Evolutionary conservation across 2,329 filamentous ascomycete genomes (phyloP), one percentile per base, ranked within the genome.

Genomic region (Cryphonectria carpinicola): DNA sequence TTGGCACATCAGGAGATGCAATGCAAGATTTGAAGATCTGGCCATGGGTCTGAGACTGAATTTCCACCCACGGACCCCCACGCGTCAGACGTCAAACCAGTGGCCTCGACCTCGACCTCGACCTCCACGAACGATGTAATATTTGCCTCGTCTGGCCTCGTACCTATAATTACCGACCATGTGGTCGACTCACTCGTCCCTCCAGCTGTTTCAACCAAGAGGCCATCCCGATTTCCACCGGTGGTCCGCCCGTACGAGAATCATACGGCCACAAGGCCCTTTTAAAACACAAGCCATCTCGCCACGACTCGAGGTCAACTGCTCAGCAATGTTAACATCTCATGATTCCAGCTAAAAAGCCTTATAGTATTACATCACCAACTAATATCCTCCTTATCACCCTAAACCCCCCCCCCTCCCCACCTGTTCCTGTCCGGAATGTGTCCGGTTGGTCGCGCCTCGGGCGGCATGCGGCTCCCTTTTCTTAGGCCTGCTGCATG

Each of bases 271-370:
- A 19, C 39, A 61, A 56, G 65, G 65, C 46, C 39, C 54, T 14
- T 35, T 35, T 56, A 14, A 67, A 60, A 67, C 54, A 46, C 54
- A 7, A 13, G 65, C 61, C 65, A 67, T 67, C 54, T 67, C 65
- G 65, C 65, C 54, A 67, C 65, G 54, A 22, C 19, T 35, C 65
- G 61, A 35, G 32, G 11, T 49, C 39, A 25, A n/a, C 65, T 54
- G 7, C 25, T 60, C 17, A 14, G 19, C 39, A 46, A 28, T 11
- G 61, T 22, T 46, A 14, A 41, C 8, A 60, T 60, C 65, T 67
- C 65, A 61, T 67, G 65, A 67, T 67, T 28, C 10, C 19, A 37
- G 13, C 8, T 7, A 0, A 17, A 17, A 60, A 11, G 46, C 65
- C 52, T 49, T 13, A 46, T 22, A 56, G 25, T 14, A 66, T 56